Conservation (phyloP, 1,284 basidiomycete genomes). For the Fomitopsis betulina region DNA sequence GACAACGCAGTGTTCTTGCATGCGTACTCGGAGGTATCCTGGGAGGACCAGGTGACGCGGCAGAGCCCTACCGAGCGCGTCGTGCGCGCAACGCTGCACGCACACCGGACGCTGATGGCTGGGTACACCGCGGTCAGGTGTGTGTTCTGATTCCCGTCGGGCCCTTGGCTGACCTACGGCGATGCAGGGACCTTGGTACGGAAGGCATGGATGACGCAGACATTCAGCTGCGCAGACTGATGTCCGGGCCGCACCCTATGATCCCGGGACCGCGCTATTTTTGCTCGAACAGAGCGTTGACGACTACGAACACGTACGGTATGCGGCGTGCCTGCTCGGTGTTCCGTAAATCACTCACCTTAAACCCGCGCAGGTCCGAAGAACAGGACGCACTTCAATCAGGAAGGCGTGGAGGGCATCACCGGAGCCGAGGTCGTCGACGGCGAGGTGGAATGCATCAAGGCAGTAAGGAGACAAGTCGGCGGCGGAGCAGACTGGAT, state of each 20-base stretch:
- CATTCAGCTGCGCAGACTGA: slow-evolving; percentile 52
- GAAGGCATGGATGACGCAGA: slow-evolving; percentile 64
- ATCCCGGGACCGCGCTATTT: slow-evolving; percentile 64
- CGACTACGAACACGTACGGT: slow-evolving; percentile 61
- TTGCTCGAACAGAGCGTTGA: slow-evolving; percentile 56
- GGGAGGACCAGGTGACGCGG: slow-evolving; percentile 59
- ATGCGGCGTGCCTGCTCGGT: slow-evolving; percentile 7
- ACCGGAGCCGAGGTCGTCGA: slow-evolving; percentile 57
- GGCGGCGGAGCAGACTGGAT: slow-evolving; percentile 67
- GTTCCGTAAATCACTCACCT: neutral
- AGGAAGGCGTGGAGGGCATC: slow-evolving; percentile 51
- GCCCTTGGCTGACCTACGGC: neutral
- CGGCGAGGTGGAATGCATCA: slow-evolving; percentile 50
- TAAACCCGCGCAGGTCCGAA: slow-evolving; percentile 41
- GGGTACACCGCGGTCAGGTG: slow-evolving; percentile 64
- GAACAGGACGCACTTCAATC: slow-evolving; percentile 39
- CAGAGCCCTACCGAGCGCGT: slow-evolving; percentile 34
- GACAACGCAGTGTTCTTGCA: slow-evolving; percentile 31
- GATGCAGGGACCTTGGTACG: slow-evolving; percentile 54
- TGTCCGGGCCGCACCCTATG: slow-evolving; percentile 45
- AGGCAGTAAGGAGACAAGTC: slow-evolving; percentile 56
- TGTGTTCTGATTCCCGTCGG: neutral
- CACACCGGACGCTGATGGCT: slow-evolving; percentile 53
- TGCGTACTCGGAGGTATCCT: slow-evolving; percentile 53
- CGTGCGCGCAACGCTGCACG: slow-evolving; percentile 55